Percentiles rank a stretch among this genome's conserved stretches.
phyloP scores from a whole-genome alignment of 345 rosid genomes.

The Aquilaria sinensis region DNA sequence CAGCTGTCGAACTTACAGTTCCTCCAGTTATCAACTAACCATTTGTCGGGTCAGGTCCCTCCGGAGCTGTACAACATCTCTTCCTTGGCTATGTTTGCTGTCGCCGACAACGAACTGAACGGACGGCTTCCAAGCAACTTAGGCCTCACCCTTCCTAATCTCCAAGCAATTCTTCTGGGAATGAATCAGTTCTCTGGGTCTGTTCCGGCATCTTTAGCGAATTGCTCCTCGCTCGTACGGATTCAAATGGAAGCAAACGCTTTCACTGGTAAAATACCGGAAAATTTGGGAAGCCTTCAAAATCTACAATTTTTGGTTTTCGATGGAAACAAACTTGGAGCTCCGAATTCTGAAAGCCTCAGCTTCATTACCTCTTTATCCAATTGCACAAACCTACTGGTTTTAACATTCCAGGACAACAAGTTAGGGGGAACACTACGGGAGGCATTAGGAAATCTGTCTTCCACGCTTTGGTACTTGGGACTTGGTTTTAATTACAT shows the following conservation, averaged over 20 bases:
- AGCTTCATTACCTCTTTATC: conserved; percentile 15
- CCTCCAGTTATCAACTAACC: conserved; percentile 4
- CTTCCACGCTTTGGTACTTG: not conserved
- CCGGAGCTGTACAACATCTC: conserved; percentile 15
- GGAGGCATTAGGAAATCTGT: conserved; percentile 9
- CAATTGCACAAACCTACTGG: conserved; percentile 5
- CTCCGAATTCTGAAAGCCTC: conserved; percentile 10
- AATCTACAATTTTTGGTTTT: not conserved
- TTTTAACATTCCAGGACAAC: not conserved
- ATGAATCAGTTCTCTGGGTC: not conserved
- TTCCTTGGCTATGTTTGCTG: not conserved
- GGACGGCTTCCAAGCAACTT: conserved; percentile 15
- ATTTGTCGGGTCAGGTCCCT: conserved; percentile 15
- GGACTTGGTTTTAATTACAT: not conserved
- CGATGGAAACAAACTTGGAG: not conserved
- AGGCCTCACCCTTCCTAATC: conserved; percentile 16
- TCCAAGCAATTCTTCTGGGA: not conserved
- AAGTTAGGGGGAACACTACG: conserved; percentile 18
- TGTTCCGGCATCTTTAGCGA: conserved; percentile 17
- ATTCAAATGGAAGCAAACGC: conserved; percentile 1
- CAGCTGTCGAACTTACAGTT: not conserved
- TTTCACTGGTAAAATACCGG: conserved; percentile 8
- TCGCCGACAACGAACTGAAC: conserved; percentile 11
- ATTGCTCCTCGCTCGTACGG: conserved; percentile 7
- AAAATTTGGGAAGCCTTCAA: conserved; percentile 3